Percentiles rank a stretch among this genome's conserved stretches.
Conservation (phyloP, 768 basidiomycete species). For the Termitomyces sp. region DNA sequence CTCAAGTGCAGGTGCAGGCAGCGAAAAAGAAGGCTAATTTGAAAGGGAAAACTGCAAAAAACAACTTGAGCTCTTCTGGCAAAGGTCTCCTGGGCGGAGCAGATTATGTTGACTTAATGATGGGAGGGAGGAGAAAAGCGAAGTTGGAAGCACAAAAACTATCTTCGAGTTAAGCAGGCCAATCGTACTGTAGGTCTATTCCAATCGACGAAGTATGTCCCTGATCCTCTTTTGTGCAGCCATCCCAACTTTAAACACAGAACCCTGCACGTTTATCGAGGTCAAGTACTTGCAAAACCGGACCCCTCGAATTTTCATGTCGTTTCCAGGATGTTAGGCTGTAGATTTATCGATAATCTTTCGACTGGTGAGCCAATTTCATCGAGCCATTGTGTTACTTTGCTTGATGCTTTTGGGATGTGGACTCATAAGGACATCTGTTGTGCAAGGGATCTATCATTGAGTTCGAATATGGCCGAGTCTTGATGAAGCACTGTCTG, state of each 20-base stretch:
- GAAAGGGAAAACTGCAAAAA: slow-evolving; percentile 34
- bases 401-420: background rate
- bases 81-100: slow-evolving; percentile 61
- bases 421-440: background rate
- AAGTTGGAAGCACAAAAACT: slow-evolving; percentile 62
- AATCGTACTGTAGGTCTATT: background rate
- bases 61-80: slow-evolving; percentile 14
- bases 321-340: too few relatives aligned
- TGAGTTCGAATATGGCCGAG: background rate
- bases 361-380: background rate
- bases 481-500: background rate
- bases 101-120: slow-evolving; percentile 69
- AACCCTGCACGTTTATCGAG: background rate
- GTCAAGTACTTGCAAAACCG: background rate
- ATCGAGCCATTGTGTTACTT: background rate
- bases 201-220: background rate
- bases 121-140: slow-evolving; percentile 67
- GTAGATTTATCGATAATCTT: background rate
- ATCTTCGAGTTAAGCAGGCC: slow-evolving; percentile 19
- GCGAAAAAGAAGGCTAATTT: slow-evolving; percentile 46
- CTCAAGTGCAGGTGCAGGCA: slow-evolving; percentile 30
- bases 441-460: background rate
- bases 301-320: background rate
- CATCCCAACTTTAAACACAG: background rate
- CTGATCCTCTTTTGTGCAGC: background rate